Conservation (phyloP, 2,329 filamentous ascomycete species). For the Fusarium torulosum region DNA sequence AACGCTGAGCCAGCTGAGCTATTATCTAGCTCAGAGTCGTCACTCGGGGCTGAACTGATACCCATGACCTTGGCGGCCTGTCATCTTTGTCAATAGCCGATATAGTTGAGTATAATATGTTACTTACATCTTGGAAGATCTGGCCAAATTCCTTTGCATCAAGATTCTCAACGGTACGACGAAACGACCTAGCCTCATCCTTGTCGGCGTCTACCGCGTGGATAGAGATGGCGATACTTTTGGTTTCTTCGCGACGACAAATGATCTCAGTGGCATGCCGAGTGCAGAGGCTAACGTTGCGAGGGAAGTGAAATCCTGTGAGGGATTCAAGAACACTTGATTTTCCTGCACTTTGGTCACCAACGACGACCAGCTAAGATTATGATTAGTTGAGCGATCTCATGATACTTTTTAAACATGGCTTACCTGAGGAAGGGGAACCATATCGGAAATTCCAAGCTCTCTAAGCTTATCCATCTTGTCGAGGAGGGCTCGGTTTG, state of each 20-base stretch:
- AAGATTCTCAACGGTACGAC: conserved; percentile 43
- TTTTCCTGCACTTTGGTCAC: conserved; percentile 88
- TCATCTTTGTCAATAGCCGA: too few species aligned
- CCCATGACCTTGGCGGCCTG: conserved; percentile 60
- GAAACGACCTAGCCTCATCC: conserved; percentile 46
- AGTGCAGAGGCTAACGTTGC: conserved; percentile 60
- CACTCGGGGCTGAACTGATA: conserved; percentile 46
- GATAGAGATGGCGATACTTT: conserved; percentile 59
- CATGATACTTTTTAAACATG: accelerated
- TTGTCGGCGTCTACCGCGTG: conserved; percentile 35
- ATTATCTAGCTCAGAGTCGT: conserved; percentile 21
- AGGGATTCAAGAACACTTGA: conserved; percentile 82
- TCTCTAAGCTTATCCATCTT: conserved; percentile 60
- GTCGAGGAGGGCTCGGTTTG: conserved; percentile 45
- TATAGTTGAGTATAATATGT: too few species aligned
- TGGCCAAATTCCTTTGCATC: conserved; percentile 49
- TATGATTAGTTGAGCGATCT: not conserved
- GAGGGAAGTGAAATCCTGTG: conserved; percentile 63
- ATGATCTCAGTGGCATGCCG: conserved; percentile 63
- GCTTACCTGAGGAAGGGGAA: conserved; percentile 66
- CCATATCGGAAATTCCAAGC: conserved; percentile 53
- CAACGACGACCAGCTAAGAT: conserved; percentile 81
- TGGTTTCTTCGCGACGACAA: conserved; percentile 53
- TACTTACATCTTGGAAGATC: conserved; percentile 57
- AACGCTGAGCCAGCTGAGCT: conserved; percentile 53